phyloP scores from a whole-genome alignment of 2,329 filamentous ascomycete genomes.

The Arthrinium puccinioides region DNA sequence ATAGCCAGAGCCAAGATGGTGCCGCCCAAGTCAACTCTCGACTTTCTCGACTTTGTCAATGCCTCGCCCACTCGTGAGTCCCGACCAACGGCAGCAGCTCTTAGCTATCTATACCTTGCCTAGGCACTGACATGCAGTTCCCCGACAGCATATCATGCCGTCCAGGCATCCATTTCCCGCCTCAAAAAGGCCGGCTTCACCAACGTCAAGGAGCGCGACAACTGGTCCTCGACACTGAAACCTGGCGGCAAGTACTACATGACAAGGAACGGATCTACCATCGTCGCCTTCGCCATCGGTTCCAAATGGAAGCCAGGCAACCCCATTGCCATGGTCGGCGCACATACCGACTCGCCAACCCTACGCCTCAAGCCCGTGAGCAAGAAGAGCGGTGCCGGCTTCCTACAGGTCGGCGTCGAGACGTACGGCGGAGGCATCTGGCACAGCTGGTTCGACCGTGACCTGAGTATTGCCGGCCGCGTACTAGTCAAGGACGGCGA shows the following conservation, averaged over 20 bases:
- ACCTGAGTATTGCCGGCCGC: constrained; percentile 82
- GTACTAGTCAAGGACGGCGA: constrained; percentile 71
- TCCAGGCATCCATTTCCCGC: constrained; percentile 67
- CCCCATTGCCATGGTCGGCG: constrained; percentile 85
- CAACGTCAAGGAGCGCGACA: constrained; percentile 82
- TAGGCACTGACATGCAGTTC: too few relatives aligned
- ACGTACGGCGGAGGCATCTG: constrained; percentile 95
- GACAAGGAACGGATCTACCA: constrained; percentile 86
- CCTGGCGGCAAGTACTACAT: constrained; percentile 95
- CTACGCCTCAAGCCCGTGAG: constrained; percentile 91
- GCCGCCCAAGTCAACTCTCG: constrained; percentile 53
- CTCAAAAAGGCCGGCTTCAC: constrained; percentile 80
- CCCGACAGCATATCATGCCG: constrained; percentile 80
- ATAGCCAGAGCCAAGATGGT: constrained; percentile 45
- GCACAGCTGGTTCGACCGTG: constrained; percentile 98
- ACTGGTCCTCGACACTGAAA: constrained; percentile 71
- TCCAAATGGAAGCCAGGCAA: constrained; percentile 87
- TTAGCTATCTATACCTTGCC: constrained; percentile 4
- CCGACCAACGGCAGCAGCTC: too few relatives aligned
- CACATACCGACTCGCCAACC: constrained; percentile 91
- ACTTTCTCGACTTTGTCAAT: constrained; percentile 92
- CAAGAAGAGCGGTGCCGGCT: constrained; percentile 79
- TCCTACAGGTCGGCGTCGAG: constrained; percentile 91
- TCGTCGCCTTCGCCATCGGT: constrained; percentile 88
- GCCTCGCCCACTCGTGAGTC: constrained; percentile 81